Percentiles rank a stretch among this genome's conserved stretches.
These are phyloP conservation scores for Oryza brachyantha DNA, from an alignment of 176 grass and related monocot species.

Conservation along the genomic window DNA sequence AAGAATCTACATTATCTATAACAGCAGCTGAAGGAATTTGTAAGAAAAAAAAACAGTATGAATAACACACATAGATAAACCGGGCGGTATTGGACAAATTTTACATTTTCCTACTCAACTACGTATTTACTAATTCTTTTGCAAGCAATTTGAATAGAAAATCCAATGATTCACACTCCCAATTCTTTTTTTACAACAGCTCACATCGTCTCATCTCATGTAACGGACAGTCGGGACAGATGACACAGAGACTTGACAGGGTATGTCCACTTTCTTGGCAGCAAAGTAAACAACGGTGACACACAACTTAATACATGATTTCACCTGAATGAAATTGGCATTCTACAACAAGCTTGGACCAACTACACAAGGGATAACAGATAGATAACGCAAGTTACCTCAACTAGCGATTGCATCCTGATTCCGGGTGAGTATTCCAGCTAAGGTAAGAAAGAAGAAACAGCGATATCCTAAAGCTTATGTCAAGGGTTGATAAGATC, in stretches of 20 bases:
- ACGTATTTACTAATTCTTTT: not conserved
- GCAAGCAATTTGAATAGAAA: not conserved
- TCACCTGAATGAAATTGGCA: not conserved
- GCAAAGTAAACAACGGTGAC: not conserved
- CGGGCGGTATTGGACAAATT: not conserved
- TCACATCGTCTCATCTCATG: not conserved
- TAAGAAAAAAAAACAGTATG: not conserved
- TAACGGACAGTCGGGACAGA: not conserved
- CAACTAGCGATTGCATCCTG: not conserved
- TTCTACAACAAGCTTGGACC: not conserved
- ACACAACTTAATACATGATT: not conserved
- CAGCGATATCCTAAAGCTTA: not conserved
- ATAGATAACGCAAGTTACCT: not conserved
- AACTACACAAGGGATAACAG: slow-evolving; percentile 4
- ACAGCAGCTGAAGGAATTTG: not conserved
- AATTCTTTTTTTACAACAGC: not conserved
- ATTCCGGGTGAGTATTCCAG: not conserved
- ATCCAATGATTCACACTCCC: not conserved
- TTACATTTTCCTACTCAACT: not conserved
- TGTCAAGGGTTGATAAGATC: not conserved
- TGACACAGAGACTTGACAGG: not conserved
- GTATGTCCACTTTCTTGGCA: not conserved
- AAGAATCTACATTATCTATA: not conserved
- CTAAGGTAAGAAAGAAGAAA: not conserved
- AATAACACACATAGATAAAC: not conserved